Conservation (phyloP, 768 basidiomycete species). For the Tremella fuciformis region DNA sequence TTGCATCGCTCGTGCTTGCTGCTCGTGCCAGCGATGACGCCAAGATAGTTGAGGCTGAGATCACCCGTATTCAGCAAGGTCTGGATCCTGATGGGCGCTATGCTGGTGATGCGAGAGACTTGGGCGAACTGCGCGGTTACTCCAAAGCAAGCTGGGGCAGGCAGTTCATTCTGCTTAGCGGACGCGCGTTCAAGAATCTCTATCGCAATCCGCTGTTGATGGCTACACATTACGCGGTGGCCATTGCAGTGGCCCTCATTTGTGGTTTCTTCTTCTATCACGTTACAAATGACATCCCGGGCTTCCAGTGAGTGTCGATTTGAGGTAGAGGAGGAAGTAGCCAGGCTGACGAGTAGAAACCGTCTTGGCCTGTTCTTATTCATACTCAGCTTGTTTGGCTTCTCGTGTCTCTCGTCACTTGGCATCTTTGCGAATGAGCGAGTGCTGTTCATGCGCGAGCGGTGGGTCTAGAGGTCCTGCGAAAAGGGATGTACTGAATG, state of each 20-base stretch:
- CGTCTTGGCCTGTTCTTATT: slow-evolving; percentile 89
- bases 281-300: slow-evolving; percentile 87
- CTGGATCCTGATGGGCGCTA: slow-evolving; percentile 54
- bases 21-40: slow-evolving; percentile 70
- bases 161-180: slow-evolving; percentile 91
- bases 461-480: slow-evolving; percentile 57
- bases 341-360: slow-evolving; percentile 36
- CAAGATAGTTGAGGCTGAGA: slow-evolving; percentile 62
- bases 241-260: slow-evolving; percentile 79
- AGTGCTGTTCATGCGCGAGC: slow-evolving; percentile 95
- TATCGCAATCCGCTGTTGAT: slow-evolving; percentile 91
- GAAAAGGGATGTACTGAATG: not conserved
- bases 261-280: slow-evolving; percentile 92
- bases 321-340: not conserved
- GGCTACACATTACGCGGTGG: slow-evolving; percentile 81
- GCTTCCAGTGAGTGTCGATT: slow-evolving; percentile 80
- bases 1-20: slow-evolving; percentile 69
- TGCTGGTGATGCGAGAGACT: slow-evolving; percentile 63
- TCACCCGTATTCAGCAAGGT: slow-evolving; percentile 54
- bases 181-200: slow-evolving; percentile 95
- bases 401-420: slow-evolving; percentile 90
- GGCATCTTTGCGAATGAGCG: slow-evolving; percentile 93
- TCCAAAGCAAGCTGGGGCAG: slow-evolving; percentile 79
- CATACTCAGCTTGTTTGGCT: slow-evolving; percentile 91
- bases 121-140: slow-evolving; percentile 47